phyloP scores from a whole-genome alignment of 192 early-diverging fungal species.

The Linnemannia exigua region DNA sequence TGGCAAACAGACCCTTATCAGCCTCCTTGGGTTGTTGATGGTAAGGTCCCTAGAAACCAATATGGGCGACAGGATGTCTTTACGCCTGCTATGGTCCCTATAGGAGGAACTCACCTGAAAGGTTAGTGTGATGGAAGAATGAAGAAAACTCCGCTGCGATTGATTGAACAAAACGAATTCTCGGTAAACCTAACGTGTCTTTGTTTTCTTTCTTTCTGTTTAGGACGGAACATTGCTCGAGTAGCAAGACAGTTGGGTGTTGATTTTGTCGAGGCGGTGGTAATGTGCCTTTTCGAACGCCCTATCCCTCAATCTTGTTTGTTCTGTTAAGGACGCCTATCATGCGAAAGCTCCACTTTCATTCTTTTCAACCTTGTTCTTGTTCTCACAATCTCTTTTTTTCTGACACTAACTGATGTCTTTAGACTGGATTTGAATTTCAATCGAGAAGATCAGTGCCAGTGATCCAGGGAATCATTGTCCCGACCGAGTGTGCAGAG shows the following conservation, averaged over 20 bases:
- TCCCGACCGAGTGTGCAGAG: conserved; percentile 69
- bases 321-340: background rate
- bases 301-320: background rate
- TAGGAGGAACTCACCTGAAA: conserved; percentile 80
- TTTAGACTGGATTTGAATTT: conserved; percentile 82
- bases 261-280: conserved; percentile 88
- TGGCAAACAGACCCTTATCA: conserved; percentile 89
- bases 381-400: background rate
- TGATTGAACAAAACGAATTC: no score
- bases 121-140: conserved; percentile 44
- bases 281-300: conserved; percentile 60
- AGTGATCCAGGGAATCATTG: conserved; percentile 77
- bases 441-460: conserved; percentile 70
- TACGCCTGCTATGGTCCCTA: conserved; percentile 86
- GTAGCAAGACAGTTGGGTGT: conserved; percentile 84
- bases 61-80: conserved; percentile 93
- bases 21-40: conserved; percentile 68
- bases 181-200: background rate
- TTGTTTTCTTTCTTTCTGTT: background rate
- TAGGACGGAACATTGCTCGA: conserved; percentile 69
- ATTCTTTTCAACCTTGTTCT: background rate
- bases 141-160: no score
- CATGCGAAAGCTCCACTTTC: background rate
- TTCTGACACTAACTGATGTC: conserved; percentile 12
- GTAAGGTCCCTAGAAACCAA: conserved; percentile 83